These are phyloP conservation scores for Eleusine coracana DNA, from an alignment of 176 grass and related monocot species.

Conservation along the genomic window DNA sequence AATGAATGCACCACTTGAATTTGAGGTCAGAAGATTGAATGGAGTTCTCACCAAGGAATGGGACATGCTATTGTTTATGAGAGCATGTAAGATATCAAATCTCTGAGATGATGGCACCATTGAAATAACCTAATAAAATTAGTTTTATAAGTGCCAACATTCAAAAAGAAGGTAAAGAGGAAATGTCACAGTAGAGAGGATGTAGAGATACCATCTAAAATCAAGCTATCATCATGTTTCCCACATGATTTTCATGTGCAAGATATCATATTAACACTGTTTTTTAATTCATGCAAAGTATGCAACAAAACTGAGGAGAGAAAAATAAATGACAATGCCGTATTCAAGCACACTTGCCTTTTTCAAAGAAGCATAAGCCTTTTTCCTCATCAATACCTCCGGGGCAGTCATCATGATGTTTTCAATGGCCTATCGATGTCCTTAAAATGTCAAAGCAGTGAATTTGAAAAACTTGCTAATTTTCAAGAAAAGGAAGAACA, in stretches of 20 bases:
- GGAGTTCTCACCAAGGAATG: slow-evolving; percentile 64
- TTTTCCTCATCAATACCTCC: slow-evolving; percentile 65
- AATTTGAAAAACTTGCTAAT: background rate
- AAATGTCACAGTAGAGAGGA: background rate
- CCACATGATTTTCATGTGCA: slow-evolving; percentile 8
- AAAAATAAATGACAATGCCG: background rate
- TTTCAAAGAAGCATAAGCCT: slow-evolving; percentile 74
- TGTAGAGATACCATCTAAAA: slow-evolving; percentile 3
- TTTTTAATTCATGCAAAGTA: background rate
- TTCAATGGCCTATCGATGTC: slow-evolving; percentile 70
- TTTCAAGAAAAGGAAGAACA: background rate
- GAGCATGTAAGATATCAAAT: slow-evolving; percentile 71
- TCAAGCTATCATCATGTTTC: slow-evolving; percentile 26
- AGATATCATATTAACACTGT: background rate
- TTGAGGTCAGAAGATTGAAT: slow-evolving; percentile 26
- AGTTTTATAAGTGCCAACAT: slow-evolving; percentile 20
- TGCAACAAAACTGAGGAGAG: background rate
- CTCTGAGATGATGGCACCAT: slow-evolving; percentile 67
- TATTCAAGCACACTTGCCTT: slow-evolving; percentile 38
- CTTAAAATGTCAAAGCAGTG: slow-evolving; percentile 35
- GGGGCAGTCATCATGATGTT: slow-evolving; percentile 73
- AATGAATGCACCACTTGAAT: background rate
- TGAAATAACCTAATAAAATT: slow-evolving; percentile 68
- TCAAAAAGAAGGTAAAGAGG: slow-evolving; percentile 4
- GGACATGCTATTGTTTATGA: slow-evolving; percentile 66